Percentiles rank a stretch among this genome's conserved stretches.
Conservation (phyloP, 768 basidiomycete species). For the Lactarius indigo region DNA sequence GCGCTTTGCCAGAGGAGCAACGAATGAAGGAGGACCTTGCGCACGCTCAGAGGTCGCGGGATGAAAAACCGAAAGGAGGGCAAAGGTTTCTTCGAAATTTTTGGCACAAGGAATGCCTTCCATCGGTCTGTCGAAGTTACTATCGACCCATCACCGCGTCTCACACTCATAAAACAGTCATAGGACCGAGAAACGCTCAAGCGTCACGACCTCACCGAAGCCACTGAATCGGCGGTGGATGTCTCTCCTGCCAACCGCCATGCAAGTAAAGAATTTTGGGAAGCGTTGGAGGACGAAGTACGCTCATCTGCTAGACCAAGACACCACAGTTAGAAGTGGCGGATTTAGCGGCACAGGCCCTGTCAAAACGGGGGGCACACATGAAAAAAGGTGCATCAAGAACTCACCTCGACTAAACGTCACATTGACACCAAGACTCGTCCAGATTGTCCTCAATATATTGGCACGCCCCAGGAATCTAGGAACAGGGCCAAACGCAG, state of each 20-base stretch:
- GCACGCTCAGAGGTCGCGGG: constrained; percentile 73
- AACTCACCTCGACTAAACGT: background rate
- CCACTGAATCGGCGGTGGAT: constrained; percentile 85
- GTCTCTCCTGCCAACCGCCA: constrained; percentile 91
- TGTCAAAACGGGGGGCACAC: constrained; percentile 65
- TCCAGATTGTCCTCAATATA: constrained; percentile 38
- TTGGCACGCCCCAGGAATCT: constrained; percentile 28
- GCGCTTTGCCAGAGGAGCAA: constrained; percentile 92
- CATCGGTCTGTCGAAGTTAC: constrained; percentile 73
- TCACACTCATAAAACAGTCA: constrained; percentile 19
- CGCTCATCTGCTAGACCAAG: constrained; percentile 93
- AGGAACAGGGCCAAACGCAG: constrained; percentile 35
- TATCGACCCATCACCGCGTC: background rate
- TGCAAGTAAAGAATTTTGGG: constrained; percentile 96
- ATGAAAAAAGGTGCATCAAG: constrained; percentile 77
- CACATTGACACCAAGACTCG: background rate
- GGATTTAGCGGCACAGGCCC: constrained; percentile 62
- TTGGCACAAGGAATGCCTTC: constrained; percentile 99
- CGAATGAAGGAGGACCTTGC: constrained; percentile 90
- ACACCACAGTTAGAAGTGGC: constrained; percentile 65
- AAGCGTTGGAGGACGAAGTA: constrained; percentile 93
- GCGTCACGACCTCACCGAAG: constrained; percentile 82
- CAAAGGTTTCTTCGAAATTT: constrained; percentile 97
- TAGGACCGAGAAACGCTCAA: constrained; percentile 87
- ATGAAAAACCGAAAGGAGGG: constrained; percentile 86